These are phyloP conservation scores for Fomitopsis schrenkii DNA, from an alignment of 1,284 basidiomycete species.

Conservation along the genomic window DNA sequence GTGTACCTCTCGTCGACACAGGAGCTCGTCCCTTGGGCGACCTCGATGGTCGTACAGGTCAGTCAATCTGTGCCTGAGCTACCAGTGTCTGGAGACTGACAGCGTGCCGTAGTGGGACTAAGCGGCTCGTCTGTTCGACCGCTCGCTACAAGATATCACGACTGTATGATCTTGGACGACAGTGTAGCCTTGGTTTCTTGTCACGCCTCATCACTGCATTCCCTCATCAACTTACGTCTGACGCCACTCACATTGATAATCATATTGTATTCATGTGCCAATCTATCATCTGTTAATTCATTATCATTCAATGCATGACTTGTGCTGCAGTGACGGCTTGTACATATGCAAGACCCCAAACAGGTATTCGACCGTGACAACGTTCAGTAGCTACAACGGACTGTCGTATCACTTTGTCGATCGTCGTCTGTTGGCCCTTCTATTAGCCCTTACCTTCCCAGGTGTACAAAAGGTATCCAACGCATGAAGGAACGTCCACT, in stretches of 20 bases:
- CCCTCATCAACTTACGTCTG: too few relatives aligned
- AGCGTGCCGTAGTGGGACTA: background rate
- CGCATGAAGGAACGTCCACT: background rate
- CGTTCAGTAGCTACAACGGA: too few relatives aligned
- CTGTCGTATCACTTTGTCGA: too few relatives aligned
- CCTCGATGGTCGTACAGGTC: slow-evolving; percentile 44
- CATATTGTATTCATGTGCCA: too few relatives aligned
- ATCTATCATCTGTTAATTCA: too few relatives aligned
- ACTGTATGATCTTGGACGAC: background rate
- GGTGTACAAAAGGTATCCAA: background rate
- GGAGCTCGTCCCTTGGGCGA: slow-evolving; percentile 47
- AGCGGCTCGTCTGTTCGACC: background rate
- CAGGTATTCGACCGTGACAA: too few relatives aligned
- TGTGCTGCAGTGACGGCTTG: too few relatives aligned
- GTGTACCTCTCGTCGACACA: slow-evolving; percentile 44
- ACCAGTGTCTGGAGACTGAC: background rate
- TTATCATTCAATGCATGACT: too few relatives aligned
- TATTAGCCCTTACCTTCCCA: background rate
- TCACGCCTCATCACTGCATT: background rate
- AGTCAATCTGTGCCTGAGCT: background rate
- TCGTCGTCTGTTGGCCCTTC: too few relatives aligned
- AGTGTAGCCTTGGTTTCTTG: background rate
- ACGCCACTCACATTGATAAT: too few relatives aligned
- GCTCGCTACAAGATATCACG: background rate
- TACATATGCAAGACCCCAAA: too few relatives aligned